Evolutionary conservation across 345 rosid genomes (phyloP).

Genomic region (Eucalyptus sp.): DNA sequence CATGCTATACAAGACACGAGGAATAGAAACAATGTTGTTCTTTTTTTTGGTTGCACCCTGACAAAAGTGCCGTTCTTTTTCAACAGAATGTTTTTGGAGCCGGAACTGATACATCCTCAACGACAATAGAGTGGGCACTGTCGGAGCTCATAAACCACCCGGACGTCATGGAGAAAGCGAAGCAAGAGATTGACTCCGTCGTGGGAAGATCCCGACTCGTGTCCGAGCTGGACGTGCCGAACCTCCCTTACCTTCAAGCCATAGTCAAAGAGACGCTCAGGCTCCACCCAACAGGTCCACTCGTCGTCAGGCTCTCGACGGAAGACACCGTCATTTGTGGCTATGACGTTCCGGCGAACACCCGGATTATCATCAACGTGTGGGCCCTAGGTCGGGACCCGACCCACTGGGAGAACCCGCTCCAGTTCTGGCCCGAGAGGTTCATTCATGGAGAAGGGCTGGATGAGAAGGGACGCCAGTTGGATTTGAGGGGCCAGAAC

Average conservation of each 20-base stretch:
- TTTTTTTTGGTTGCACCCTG: not conserved
- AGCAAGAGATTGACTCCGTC: constrained; percentile 36
- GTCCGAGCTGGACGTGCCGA: constrained; percentile 41
- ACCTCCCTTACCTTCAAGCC: constrained; percentile 54
- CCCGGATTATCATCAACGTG: constrained; percentile 41
- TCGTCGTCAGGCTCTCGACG: constrained; percentile 32
- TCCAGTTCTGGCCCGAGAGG: constrained; percentile 52
- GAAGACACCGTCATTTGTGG: constrained; percentile 27
- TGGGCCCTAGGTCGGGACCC: constrained; percentile 49
- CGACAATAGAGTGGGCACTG: constrained; percentile 57
- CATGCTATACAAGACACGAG: not conserved
- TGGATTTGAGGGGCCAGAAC: constrained; percentile 32
- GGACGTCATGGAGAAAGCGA: constrained; percentile 38
- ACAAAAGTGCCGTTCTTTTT: not conserved
- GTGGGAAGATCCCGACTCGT: constrained; percentile 44
- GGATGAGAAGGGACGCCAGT: constrained; percentile 13
- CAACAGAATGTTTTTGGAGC: constrained; percentile 40
- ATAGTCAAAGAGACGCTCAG: constrained; percentile 53
- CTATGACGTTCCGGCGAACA: constrained; percentile 33
- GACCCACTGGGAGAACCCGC: constrained; percentile 38
- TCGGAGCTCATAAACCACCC: constrained; percentile 69
- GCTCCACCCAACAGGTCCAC: constrained; percentile 61
- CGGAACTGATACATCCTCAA: constrained; percentile 43
- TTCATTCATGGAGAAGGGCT: constrained; percentile 14
- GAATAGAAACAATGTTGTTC: not conserved